phyloP scores from a whole-genome alignment of 768 basidiomycete species.

The Sarcomyxa edulis region DNA sequence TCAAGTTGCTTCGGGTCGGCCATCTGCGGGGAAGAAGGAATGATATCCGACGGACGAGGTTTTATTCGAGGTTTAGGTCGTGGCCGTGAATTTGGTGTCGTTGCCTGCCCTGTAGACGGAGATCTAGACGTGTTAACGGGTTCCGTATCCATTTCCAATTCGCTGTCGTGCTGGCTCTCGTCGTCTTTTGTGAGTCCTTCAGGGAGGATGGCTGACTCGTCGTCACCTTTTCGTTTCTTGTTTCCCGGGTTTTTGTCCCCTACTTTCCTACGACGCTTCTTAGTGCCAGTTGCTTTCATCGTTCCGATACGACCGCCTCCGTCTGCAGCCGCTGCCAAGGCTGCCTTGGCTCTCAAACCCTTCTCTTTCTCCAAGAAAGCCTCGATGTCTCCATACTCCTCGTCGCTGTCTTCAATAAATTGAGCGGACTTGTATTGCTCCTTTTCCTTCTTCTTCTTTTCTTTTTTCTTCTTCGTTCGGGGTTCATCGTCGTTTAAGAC shows the following conservation, averaged over 20 bases:
- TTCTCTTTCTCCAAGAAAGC: constrained; percentile 79
- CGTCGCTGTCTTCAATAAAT: constrained; percentile 90
- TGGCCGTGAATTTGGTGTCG: constrained; percentile 32
- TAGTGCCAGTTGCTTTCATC: constrained; percentile 49
- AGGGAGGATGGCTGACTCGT: constrained; percentile 11
- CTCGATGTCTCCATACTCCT: constrained; percentile 74
- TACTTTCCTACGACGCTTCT: constrained; percentile 39
- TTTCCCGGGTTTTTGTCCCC: constrained; percentile 20
- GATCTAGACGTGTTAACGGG: no score
- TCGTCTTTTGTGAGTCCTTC: constrained; percentile 12
- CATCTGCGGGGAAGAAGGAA: no score
- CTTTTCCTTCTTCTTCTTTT: constrained; percentile 58
- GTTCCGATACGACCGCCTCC: constrained; percentile 37
- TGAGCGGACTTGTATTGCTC: constrained; percentile 78
- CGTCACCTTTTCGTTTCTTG: constrained; percentile 29
- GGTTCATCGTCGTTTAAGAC: constrained; percentile 29
- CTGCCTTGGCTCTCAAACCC: constrained; percentile 48
- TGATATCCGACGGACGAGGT: background rate
- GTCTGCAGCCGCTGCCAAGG: constrained; percentile 34
- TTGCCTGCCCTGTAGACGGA: constrained; percentile 8
- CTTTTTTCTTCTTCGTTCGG: constrained; percentile 51
- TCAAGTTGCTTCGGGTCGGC: no score
- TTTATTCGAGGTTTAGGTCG: constrained; percentile 24
- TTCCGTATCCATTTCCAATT: constrained; percentile 1
- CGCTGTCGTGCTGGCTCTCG: constrained; percentile 11